phyloP scores from a whole-genome alignment of 1,284 basidiomycete species.

The Apiotrichum gracile region DNA sequence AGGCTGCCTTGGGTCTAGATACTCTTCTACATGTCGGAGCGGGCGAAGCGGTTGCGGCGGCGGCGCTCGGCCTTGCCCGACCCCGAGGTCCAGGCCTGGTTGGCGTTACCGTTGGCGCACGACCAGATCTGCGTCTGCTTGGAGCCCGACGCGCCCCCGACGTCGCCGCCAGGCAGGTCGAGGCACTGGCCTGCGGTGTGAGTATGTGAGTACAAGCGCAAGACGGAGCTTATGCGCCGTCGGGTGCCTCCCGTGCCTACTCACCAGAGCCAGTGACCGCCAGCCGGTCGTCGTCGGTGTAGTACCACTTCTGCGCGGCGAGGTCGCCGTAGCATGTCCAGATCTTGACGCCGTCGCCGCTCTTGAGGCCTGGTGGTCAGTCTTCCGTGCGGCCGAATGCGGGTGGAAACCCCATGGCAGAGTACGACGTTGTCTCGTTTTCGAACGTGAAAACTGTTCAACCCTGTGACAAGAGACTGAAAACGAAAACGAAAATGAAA shows the following conservation, averaged over 20 bases:
- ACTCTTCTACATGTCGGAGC: too few relatives aligned
- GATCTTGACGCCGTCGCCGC: conserved; percentile 23
- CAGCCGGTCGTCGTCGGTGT: conserved; percentile 20
- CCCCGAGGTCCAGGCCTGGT: conserved; percentile 16
- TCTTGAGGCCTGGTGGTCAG: conserved; percentile 3
- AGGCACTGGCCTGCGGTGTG: conserved; percentile 20
- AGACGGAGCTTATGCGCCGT: background rate
- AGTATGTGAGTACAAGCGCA: background rate
- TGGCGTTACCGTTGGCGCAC: conserved; percentile 16
- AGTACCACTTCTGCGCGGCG: conserved; percentile 22
- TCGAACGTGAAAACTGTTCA: too few relatives aligned
- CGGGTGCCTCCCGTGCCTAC: too few relatives aligned
- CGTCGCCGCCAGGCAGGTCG: conserved; percentile 22
- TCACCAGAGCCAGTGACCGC: conserved; percentile 11
- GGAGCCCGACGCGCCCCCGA: background rate
- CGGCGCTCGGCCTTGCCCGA: background rate
- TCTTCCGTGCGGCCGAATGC: too few relatives aligned
- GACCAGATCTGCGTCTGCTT: conserved; percentile 28
- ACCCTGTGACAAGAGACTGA: too few relatives aligned
- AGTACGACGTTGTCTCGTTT: too few relatives aligned
- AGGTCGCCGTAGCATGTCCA: conserved; percentile 19
- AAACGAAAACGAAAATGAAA: too few relatives aligned
- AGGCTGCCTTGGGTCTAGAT: too few relatives aligned
- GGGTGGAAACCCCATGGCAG: too few relatives aligned
- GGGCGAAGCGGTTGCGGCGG: background rate